Percentiles rank a stretch among this genome's conserved stretches.
Evolutionary conservation across 257 asterid species (phyloP).

Genomic region (Nicotiana paniculata): DNA sequence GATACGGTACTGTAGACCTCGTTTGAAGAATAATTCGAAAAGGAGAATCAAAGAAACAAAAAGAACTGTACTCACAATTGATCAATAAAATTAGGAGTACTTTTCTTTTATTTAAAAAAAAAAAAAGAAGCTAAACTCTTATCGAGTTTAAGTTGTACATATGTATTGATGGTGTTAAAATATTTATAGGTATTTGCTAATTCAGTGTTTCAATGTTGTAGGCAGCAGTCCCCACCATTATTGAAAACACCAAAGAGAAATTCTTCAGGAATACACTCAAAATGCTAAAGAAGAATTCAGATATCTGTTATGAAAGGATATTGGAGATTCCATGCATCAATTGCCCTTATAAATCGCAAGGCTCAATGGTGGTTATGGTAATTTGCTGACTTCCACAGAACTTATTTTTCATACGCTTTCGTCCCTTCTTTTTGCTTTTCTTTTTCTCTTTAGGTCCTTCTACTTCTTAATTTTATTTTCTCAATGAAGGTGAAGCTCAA

Average conservation of each 20-base stretch:
- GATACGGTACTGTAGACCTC: no score
- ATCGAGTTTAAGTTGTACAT: not conserved
- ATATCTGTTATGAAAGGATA: constrained; percentile 39
- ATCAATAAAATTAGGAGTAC: no score
- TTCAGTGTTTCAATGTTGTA: constrained; percentile 1
- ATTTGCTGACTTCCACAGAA: not conserved
- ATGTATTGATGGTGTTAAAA: not conserved
- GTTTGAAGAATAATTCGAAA: no score
- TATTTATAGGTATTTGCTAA: no score
- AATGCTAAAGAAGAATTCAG: constrained; percentile 45
- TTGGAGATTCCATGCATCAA: constrained; percentile 50
- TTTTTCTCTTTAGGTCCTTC: not conserved
- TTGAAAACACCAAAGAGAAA: constrained; percentile 47
- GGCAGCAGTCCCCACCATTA: constrained; percentile 79
- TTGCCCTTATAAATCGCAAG: constrained; percentile 64
- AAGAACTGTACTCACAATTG: no score
- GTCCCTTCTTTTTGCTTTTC: not conserved
- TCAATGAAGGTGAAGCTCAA: constrained; percentile 54
- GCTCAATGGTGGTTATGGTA: constrained; percentile 88
- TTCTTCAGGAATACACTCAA: constrained; percentile 40
- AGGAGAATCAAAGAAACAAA: no score
- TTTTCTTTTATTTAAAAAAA: no score
- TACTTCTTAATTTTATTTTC: not conserved
- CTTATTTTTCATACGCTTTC: not conserved
- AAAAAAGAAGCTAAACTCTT: not conserved